These are phyloP conservation scores for Lecanosticta acicola DNA, from an alignment of 2,329 filamentous ascomycete genomes.

Conservation along the genomic window DNA sequence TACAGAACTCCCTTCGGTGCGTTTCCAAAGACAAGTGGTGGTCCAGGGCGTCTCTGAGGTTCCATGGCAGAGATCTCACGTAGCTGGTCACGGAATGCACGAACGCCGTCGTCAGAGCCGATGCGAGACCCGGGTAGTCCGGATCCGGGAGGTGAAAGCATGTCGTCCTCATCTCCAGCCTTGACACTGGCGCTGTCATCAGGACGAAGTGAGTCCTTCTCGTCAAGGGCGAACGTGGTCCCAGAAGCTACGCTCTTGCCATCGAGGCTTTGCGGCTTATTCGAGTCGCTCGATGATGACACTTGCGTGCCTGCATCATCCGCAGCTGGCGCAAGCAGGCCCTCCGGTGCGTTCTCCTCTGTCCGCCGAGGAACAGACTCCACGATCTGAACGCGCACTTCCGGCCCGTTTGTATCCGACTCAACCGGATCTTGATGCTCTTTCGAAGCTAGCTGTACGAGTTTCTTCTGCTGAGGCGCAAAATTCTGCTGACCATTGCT, in stretches of 20 bases:
- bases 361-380: conserved; percentile 17
- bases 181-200: conserved; percentile 95
- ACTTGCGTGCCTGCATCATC: conserved; percentile 44
- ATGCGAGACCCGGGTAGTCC: conserved; percentile 70
- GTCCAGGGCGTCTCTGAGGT: conserved; percentile 29
- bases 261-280: conserved; percentile 84
- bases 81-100: conserved; percentile 53
- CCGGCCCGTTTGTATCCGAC: conserved; percentile 10
- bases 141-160: conserved; percentile 70
- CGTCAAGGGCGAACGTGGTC: conserved; percentile 91
- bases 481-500: conserved; percentile 6
- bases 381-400: conserved; percentile 24
- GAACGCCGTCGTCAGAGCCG: conserved; percentile 69
- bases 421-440: conserved; percentile 11
- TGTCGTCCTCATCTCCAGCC: conserved; percentile 83
- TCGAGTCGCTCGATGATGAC: conserved; percentile 55
- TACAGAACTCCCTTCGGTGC: conserved; percentile 28
- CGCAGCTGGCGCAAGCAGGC: conserved; percentile 17
- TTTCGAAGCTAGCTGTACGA: conserved; percentile 17
- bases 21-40: conserved; percentile 17
- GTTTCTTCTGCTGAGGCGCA: conserved; percentile 19
- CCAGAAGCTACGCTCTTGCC: conserved; percentile 92
- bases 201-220: conserved; percentile 89
- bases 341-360: conserved; percentile 17
- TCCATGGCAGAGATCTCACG: conserved; percentile 50